Conservation (phyloP, 2,329 filamentous ascomycete genomes). For the Pseudofabraea citricarpa region DNA sequence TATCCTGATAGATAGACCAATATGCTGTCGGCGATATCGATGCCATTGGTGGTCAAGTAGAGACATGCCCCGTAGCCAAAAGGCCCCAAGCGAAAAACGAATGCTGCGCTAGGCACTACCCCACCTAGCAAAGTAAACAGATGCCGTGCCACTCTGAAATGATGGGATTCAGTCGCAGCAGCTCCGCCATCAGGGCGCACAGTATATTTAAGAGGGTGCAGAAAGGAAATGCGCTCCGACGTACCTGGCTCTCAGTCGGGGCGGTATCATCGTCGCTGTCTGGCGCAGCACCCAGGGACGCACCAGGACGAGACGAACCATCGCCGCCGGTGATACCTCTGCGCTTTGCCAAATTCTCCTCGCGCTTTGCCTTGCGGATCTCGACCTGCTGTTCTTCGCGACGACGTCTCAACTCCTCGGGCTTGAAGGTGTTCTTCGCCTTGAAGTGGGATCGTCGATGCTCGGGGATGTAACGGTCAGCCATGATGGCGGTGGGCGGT, state of each 20-base stretch:
- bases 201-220: neutral
- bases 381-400: conserved; percentile 99
- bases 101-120: conserved; percentile 20
- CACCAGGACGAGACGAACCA: conserved; percentile 64
- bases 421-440: conserved; percentile 98
- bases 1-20: no score
- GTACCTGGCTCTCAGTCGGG: conserved; percentile 94
- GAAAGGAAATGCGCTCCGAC: conserved; percentile 27
- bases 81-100: conserved; percentile 23
- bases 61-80: neutral
- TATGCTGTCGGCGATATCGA: no score
- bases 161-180: no score
- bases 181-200: neutral
- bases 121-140: conserved; percentile 26
- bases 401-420: conserved; percentile 94
- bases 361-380: conserved; percentile 96
- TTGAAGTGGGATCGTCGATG: conserved; percentile 99
- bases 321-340: conserved; percentile 85
- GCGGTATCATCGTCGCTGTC: conserved; percentile 97
- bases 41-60: conserved; percentile 7
- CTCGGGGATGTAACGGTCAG: conserved; percentile 98
- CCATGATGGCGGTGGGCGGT: conserved; percentile 60
- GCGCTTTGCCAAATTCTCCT: conserved; percentile 98
- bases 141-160: no score
- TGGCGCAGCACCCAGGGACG: conserved; percentile 78